These are phyloP conservation scores for Xanthoceras sorbifolium DNA, from an alignment of 345 rosid species.

Conservation along the genomic window DNA sequence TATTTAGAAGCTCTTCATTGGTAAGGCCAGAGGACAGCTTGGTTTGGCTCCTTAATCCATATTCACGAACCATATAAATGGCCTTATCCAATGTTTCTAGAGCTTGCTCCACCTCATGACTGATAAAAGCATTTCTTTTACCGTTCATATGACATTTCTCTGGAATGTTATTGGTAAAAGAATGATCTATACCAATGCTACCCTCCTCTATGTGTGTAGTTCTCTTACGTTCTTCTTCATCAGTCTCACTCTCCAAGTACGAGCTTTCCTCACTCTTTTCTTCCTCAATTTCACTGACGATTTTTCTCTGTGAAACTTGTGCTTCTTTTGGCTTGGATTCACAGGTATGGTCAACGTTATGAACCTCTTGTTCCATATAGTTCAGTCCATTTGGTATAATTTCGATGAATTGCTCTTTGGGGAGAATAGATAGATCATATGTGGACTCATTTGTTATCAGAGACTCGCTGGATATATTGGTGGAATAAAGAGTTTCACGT, in stretches of 20 bases:
- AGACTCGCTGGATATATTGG: conserved; percentile 26
- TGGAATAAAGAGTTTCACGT: conserved; percentile 51
- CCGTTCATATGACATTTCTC: conserved; percentile 24
- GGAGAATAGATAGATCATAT: conserved; percentile 15
- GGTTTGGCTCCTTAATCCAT: conserved; percentile 32
- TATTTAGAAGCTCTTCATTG: conserved; percentile 36
- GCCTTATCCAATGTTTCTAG: conserved; percentile 72
- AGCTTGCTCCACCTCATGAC: conserved; percentile 76
- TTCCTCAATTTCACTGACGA: conserved; percentile 64
- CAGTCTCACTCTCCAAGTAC: conserved; percentile 45
- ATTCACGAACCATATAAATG: conserved; percentile 52
- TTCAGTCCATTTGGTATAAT: conserved; percentile 1
- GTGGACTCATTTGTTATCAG: conserved; percentile 29
- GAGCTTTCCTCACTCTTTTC: conserved; percentile 38
- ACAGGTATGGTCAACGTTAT: conserved; percentile 10
- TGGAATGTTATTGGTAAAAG: conserved; percentile 12
- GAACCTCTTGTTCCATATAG: conserved; percentile 25
- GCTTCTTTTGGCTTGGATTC: conserved; percentile 22
- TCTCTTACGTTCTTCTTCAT: conserved; percentile 55
- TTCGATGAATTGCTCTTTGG: conserved; percentile 22
- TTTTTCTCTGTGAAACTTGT: conserved; percentile 28
- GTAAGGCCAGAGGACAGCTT: conserved; percentile 30
- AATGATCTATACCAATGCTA: conserved; percentile 8
- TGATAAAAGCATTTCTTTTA: conserved; percentile 39
- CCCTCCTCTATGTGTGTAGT: conserved; percentile 23